Conservation (phyloP, 2,329 filamentous ascomycete genomes). For the Fusarium buxicola region DNA sequence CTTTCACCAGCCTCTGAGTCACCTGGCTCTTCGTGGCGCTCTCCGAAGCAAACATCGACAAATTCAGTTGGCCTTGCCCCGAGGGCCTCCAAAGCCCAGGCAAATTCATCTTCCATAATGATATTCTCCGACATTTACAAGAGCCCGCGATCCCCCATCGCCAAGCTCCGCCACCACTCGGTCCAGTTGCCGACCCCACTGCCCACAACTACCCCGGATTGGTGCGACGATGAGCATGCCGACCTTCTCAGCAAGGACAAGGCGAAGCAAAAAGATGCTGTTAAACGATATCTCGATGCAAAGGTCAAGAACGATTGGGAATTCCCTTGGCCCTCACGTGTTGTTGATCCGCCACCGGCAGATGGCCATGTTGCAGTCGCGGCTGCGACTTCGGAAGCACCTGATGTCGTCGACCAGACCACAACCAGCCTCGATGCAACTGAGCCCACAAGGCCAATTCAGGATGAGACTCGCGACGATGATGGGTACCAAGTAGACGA, state of each 20-base stretch:
- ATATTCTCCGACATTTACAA: slow-evolving; percentile 71
- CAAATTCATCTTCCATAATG: slow-evolving; percentile 53
- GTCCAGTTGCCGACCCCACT: slow-evolving; percentile 47
- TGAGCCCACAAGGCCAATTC: slow-evolving; percentile 33
- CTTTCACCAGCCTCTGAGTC: slow-evolving; percentile 18
- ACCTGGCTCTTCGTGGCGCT: slow-evolving; percentile 17
- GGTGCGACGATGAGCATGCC: slow-evolving; percentile 65
- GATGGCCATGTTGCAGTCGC: slow-evolving; percentile 14
- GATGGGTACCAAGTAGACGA: slow-evolving; percentile 53
- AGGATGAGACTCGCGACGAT: slow-evolving; percentile 52
- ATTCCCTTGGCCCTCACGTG: slow-evolving; percentile 65
- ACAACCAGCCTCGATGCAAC: slow-evolving; percentile 21
- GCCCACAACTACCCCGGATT: slow-evolving; percentile 48
- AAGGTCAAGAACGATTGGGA: slow-evolving; percentile 71
- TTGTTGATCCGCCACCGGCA: slow-evolving; percentile 20
- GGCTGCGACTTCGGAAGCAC: slow-evolving; percentile 14
- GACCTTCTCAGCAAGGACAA: slow-evolving; percentile 73
- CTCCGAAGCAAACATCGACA: slow-evolving; percentile 16
- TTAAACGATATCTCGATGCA: slow-evolving; percentile 65
- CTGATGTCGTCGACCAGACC: slow-evolving; percentile 6
- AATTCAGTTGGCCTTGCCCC: slow-evolving; percentile 25
- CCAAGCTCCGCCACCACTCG: slow-evolving; percentile 60
- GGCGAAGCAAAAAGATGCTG: slow-evolving; percentile 70
- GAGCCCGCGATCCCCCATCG: slow-evolving; percentile 64
- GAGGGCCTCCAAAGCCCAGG: slow-evolving; percentile 36